Percentiles rank a stretch among this genome's conserved stretches.
Evolutionary conservation across 768 basidiomycete genomes (phyloP).

Genomic region (Suillus alpinus): DNA sequence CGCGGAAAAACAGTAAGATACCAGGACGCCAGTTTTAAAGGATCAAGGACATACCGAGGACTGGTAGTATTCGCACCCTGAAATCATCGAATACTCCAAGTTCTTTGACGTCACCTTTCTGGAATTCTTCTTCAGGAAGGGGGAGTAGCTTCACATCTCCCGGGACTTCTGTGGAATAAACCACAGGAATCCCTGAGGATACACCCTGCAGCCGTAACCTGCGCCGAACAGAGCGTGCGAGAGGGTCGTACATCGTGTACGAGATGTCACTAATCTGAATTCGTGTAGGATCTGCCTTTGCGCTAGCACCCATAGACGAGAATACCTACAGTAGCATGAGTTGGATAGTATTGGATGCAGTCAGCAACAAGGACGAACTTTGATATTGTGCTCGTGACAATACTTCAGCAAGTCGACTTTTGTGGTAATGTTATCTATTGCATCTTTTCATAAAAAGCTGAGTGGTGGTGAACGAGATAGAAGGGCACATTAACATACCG

Average conservation of each 20-base stretch:
- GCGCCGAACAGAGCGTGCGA: constrained; percentile 86
- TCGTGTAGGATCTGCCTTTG: constrained; percentile 92
- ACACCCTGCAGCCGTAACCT: constrained; percentile 66
- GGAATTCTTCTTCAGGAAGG: constrained; percentile 87
- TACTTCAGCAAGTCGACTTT: constrained; percentile 93
- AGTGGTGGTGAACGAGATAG: constrained; percentile 8
- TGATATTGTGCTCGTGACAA: constrained; percentile 77
- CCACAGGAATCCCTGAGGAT: constrained; percentile 73
- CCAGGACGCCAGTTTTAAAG: background rate
- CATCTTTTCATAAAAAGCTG: constrained; percentile 50
- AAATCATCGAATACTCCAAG: constrained; percentile 90
- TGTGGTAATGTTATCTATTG: constrained; percentile 96
- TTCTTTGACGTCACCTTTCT: constrained; percentile 86
- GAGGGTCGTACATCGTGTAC: constrained; percentile 87
- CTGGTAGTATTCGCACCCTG: constrained; percentile 89
- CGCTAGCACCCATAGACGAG: constrained; percentile 95
- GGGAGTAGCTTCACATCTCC: constrained; percentile 87
- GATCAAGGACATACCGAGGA: constrained; percentile 59
- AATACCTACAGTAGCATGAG: constrained; percentile 57
- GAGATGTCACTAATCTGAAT: constrained; percentile 96
- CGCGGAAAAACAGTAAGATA: constrained; percentile 1
- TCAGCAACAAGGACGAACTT: constrained; percentile 44
- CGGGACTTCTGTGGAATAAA: constrained; percentile 94
- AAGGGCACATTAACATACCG: constrained; percentile 42
- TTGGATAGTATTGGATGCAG: background rate